Base-by-base conservation (phyloP, 2,329 filamentous ascomycete genomes). In the Ceratocystis cacaofunesta region DNA sequence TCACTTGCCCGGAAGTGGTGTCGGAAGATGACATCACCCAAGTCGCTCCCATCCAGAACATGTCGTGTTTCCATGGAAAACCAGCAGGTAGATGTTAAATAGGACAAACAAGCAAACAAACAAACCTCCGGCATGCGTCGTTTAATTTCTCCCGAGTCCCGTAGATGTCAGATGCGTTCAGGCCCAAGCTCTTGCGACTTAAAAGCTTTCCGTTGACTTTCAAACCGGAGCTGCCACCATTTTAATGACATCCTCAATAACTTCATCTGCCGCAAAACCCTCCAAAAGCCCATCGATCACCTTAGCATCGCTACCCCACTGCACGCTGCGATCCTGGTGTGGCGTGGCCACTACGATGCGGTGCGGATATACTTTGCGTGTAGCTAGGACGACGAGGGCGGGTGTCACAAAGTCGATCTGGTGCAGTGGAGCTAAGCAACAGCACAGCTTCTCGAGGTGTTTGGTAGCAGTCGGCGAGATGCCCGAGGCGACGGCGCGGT, bases 351-450 rank as follows among this genome's bases (percentile, higher is more conserved):
- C 81, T 15, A 82, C 75, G 41, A 99, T 85, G 7, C 91, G 86
- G 76, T 99, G 94, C 19, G 88, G 80, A 72, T 95, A 99, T 28
- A 95, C 82, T 76, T 97, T 97, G 68, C 84, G 84, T 1, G 87
- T 86, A 4, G 94, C 94, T 58, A 99, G 79, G 6, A 81, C 84
- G 22, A 96, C 86, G 30, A 97, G 81, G 0, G 90, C 88, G 0
- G 94, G 92, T 0, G 92, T 91, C 4, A 90, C 85, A 73, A 87
- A 97, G 70, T 87, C 81, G 17, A 95, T 78, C 0, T 85, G 82
- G 73, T 97, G 92, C 19, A 99, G 78, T 1, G 90, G 85, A 3
- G 92, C 90, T 6, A 99, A 82, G 63, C 85, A 86, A 76, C 80
- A 84, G 69, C 84, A 78, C 57, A 96, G 78, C 68, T 81, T 79